Evolutionary conservation across 768 basidiomycete species (phyloP).

Genomic region (Lactarius trivialis): DNA sequence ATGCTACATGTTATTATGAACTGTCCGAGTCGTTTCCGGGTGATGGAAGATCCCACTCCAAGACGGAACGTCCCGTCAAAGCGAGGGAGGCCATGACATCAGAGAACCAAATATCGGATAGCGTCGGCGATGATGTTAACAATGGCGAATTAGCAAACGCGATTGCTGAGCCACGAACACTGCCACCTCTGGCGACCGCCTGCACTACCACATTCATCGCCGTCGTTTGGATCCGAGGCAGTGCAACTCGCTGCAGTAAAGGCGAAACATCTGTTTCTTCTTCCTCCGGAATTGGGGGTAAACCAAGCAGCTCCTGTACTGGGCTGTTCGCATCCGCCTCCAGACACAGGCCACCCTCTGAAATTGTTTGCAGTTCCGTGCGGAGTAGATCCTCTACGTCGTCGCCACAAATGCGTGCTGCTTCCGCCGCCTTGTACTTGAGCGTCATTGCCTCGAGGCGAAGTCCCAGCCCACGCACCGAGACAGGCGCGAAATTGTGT

Average conservation of each 20-base stretch:
- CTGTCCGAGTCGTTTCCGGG: slow-evolving; percentile 11
- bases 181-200: neutral
- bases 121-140: slow-evolving; percentile 15
- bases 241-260: neutral
- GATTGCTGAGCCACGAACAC: neutral
- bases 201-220: neutral
- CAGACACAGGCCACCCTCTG: neutral
- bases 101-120: slow-evolving; percentile 23
- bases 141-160: slow-evolving; percentile 4
- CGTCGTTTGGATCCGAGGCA: slow-evolving; percentile 7
- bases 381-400: slow-evolving; percentile 21
- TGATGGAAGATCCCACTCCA: slow-evolving; percentile 20
- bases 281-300: slow-evolving; percentile 13
- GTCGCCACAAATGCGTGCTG: slow-evolving; percentile 20
- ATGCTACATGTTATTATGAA: slow-evolving; percentile 6
- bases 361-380: slow-evolving; percentile 3
- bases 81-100: slow-evolving; percentile 4
- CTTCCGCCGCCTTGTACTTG: slow-evolving; percentile 21
- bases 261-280: slow-evolving; percentile 1
- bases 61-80: slow-evolving; percentile 2
- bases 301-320: neutral
- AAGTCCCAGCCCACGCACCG: neutral
- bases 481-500: neutral
- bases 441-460: slow-evolving; percentile 20
- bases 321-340: neutral